Evolutionary conservation across 140 eudicot genomes (phyloP).

Genomic region (Erigeron philadelphicus): DNA sequence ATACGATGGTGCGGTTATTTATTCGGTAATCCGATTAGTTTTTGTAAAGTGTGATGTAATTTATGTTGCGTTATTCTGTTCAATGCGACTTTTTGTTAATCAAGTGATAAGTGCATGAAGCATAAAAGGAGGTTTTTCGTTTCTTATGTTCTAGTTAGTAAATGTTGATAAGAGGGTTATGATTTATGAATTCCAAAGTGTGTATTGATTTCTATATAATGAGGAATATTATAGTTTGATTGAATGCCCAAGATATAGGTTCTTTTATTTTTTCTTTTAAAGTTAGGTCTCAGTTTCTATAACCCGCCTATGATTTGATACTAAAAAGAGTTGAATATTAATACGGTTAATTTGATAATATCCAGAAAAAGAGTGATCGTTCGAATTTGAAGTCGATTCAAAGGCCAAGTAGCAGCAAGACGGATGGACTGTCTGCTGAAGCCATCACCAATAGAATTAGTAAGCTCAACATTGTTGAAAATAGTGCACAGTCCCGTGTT

Average conservation of each 20-base stretch:
- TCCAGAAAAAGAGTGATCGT: constrained; percentile 40
- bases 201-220: not conserved
- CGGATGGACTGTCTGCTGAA: constrained; percentile 33
- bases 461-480: constrained; percentile 39
- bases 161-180: not conserved
- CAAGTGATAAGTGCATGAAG: not conserved
- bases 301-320: not conserved
- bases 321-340: not conserved
- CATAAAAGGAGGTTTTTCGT: not conserved
- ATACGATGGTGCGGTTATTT: not conserved
- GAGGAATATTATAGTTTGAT: not conserved
- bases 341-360: constrained; percentile 16
- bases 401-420: constrained; percentile 30
- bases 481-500: constrained; percentile 33
- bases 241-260: not conserved
- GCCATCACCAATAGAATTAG: constrained; percentile 33
- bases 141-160: not conserved
- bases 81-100: not conserved
- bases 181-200: not conserved
- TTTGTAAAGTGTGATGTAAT: not conserved
- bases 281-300: not conserved
- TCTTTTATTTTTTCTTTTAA: not conserved
- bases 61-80: not conserved
- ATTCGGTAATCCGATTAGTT: not conserved
- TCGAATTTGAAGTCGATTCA: constrained; percentile 48